Base-by-base conservation (phyloP, 352 stramenopile species). In the Phytophthora ramorum region DNA sequence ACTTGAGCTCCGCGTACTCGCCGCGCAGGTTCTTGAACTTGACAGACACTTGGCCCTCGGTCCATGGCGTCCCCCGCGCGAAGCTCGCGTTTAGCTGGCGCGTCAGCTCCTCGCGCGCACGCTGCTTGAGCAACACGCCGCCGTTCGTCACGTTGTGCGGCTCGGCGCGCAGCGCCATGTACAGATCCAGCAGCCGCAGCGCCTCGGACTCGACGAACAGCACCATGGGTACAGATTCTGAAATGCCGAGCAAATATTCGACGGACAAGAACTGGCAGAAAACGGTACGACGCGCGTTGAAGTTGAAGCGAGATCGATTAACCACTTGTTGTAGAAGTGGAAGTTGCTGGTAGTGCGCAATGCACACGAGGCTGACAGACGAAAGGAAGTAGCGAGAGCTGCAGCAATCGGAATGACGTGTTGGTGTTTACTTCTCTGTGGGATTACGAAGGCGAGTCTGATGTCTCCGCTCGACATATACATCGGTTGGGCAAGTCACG, bases 21-120 rank as follows among this genome's bases (percentile, higher is more conserved):
- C 70, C 75, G 61, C 80, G 80, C 24, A 89, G 53, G 68, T 89
- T 89, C 69, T 89, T 89, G 48, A 87, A 78, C 68, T 89, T 89
- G 62, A 87, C 80, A 7, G 73, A 71, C 51, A 89, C 71, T 54
- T 89, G 80, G 41, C 53, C 73, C 60, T 87, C 80, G 16, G 73
- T 85, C 76, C 79, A 87, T 22, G 66, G 67, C 26, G 66, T 53
- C 38, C 68, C 58, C 32, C 67, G 67, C 34, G 67, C 58, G 50
- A 76, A 83, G 49, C 44, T 73, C 41, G 45, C 51, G 65, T 89
- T 89, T 55, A 89, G 66, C 7, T 68, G 64, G 30, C 57, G 63
- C 34, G 80, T 81, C 26, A 89, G 73, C 69, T 73, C 45, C 46
- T 82, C 66, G 38, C 76, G 71, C 48, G 80, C 80, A 45, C 67